Evolutionary conservation across 352 stramenopile genomes (phyloP).

Genomic region (Phytophthora colocasiae): DNA sequence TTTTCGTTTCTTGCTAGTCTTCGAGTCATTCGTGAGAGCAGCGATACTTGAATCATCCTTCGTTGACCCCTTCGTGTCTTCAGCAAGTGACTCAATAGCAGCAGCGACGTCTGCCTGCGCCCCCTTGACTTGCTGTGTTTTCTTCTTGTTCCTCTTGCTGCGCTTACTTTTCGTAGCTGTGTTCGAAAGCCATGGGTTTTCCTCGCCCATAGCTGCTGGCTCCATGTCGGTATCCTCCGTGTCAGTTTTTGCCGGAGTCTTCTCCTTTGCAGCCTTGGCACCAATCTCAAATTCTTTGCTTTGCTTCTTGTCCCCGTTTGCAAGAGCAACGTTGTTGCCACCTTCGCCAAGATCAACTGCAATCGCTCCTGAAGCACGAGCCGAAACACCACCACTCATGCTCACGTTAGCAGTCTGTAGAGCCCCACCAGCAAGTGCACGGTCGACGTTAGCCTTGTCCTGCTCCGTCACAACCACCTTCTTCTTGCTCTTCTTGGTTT

Average conservation of each 20-base stretch:
- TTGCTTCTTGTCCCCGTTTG: constrained; percentile 33
- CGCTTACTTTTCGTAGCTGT: constrained; percentile 64
- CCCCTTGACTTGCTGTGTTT: constrained; percentile 47
- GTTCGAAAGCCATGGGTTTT: constrained; percentile 77
- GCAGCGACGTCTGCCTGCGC: constrained; percentile 49
- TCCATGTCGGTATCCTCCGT: constrained; percentile 36
- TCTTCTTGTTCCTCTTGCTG: constrained; percentile 73
- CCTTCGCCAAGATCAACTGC: constrained; percentile 78
- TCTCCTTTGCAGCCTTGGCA: constrained; percentile 26
- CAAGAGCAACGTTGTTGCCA: constrained; percentile 24
- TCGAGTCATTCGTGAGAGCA: constrained; percentile 31
- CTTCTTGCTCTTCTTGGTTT: constrained; percentile 46
- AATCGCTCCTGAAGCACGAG: constrained; percentile 68
- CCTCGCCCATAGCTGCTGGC: constrained; percentile 39
- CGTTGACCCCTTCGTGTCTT: constrained; percentile 47
- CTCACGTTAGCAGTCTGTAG: constrained; percentile 70
- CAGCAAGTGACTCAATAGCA: constrained; percentile 68
- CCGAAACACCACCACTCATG: constrained; percentile 77
- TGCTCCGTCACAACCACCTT: constrained; percentile 54
- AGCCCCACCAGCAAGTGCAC: constrained; percentile 57
- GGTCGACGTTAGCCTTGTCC: constrained; percentile 61
- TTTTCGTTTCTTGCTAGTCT: constrained; percentile 58
- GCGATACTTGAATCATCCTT: constrained; percentile 24
- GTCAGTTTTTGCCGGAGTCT: constrained; percentile 15
- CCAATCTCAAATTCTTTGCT: constrained; percentile 47